A percentile compares a stretch with the other conserved stretches of the same genome.
Evolutionary conservation across 306 rosid species (phyloP).

Genomic region (Cyamopsis tetragonoloba): DNA sequence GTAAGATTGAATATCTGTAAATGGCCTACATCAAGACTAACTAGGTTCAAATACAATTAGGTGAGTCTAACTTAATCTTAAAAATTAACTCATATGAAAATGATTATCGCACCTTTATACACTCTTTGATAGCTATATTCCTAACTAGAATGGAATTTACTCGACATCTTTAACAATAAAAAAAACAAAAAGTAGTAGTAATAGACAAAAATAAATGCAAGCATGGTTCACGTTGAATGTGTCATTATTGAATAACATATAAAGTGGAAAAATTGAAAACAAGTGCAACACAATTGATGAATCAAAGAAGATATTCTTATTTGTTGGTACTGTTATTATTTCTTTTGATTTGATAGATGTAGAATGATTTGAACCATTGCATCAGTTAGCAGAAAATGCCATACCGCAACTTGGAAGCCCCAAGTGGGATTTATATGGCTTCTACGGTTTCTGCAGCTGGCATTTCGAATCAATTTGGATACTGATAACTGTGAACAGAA

Average conservation of each 20-base stretch:
- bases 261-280: not conserved
- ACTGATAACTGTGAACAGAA: not conserved
- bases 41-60: too few relatives aligned
- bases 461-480: slow-evolving; percentile 11
- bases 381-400: slow-evolving; percentile 12
- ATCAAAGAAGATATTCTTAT: slow-evolving; percentile 17
- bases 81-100: too few relatives aligned
- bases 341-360: slow-evolving; percentile 14
- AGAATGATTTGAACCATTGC: slow-evolving; percentile 19
- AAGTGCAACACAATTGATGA: not conserved
- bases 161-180: too few relatives aligned
- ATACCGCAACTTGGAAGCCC: slow-evolving; percentile 19
- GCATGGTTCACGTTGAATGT: slow-evolving; percentile 5
- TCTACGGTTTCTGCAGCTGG: slow-evolving; percentile 18
- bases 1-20: too few relatives aligned
- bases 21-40: too few relatives aligned
- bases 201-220: slow-evolving; percentile 6
- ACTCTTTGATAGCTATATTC: too few relatives aligned
- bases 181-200: not conserved
- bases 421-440: not conserved
- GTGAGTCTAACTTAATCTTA: too few relatives aligned
- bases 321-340: not conserved
- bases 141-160: too few relatives aligned
- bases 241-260: not conserved
- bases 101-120: too few relatives aligned